Base-by-base conservation (phyloP, 495 filamentous ascomycete genomes). In the Neurospora terricola region DNA sequence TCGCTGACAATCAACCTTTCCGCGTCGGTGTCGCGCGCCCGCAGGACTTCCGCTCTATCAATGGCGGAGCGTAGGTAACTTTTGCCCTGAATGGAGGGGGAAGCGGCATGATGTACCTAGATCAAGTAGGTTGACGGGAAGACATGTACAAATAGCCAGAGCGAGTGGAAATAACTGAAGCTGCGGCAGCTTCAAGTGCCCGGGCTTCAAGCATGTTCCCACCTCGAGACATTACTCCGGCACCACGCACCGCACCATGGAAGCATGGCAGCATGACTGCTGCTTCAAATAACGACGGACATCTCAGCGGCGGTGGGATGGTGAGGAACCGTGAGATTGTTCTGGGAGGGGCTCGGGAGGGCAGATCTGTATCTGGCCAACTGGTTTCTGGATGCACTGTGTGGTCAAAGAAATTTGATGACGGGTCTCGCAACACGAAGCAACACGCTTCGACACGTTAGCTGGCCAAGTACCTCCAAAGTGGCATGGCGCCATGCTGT, bases 351-450 rank as follows among this genome's bases (percentile, higher is more conserved):
- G 54, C 54, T 66, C 18, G 54, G 40, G 48, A 72, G 37, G 48
- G 71, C 21, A 72, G 54, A 69, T 72, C 70, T 72, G 70, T 72
- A 72, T 72, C 70, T 72, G 54, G 27, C 54, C 54, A 66, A 36
- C 54, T 66, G 42, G 21, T 69, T 66, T 72, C 68, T 69, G 71
- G 71, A 34, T 40, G 59, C 71, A 72, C 71, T 69, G 71, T 72
- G 71, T 72, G 38, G 37, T 37, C 59, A 69, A 72, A 42, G 71
- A 72, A 69, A 72, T 72, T 73, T 70, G 69, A 70, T 38, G 30
- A 69, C 72, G 70, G 70, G 42, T 72, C 68, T 42, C 72, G 27
- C 66, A 39, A 62, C 69, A 69, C 54, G 14, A 66, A 66, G 54
- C 54, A 66, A 66, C 54, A 66, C 27, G 27, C 54, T 66, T 66